Conservation (phyloP, 371 early-diverging fungal species). For the Rhizopus delemar region DNA sequence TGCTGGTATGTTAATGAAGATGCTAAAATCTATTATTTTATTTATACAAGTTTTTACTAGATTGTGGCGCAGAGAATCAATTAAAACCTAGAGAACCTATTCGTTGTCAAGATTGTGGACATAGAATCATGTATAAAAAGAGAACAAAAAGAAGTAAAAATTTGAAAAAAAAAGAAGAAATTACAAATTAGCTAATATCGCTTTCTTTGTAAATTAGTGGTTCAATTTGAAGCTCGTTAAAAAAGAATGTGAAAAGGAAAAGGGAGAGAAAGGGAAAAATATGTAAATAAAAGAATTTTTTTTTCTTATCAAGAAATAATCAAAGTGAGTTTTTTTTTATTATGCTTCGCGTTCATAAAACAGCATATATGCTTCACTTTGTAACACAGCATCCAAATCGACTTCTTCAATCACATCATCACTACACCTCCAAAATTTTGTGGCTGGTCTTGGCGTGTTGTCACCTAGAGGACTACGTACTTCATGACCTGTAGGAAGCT, state of each 20-base stretch:
- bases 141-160: constrained; percentile 89
- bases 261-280: background rate
- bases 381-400: constrained; percentile 65
- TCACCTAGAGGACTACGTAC: constrained; percentile 40
- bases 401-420: constrained; percentile 87
- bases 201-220: constrained; percentile 51
- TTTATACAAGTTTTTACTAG: constrained; percentile 37
- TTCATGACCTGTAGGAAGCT: constrained; percentile 51
- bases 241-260: background rate
- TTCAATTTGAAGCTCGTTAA: constrained; percentile 88
- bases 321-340: background rate
- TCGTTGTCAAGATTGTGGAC: constrained; percentile 94
- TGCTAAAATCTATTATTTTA: background rate
- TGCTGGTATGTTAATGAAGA: constrained; percentile 40
- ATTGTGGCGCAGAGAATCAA: constrained; percentile 88
- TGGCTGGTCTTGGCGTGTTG: constrained; percentile 44
- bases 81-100: constrained; percentile 94
- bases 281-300: too few relatives aligned
- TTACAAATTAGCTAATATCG: background rate
- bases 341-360: constrained; percentile 73
- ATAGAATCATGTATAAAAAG: constrained; percentile 96
- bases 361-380: constrained; percentile 83
- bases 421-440: constrained; percentile 76
- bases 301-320: too few relatives aligned
- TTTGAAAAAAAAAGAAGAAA: background rate